A percentile compares a stretch with the other conserved stretches of the same genome.
phyloP scores from a whole-genome alignment of 2,329 filamentous ascomycete genomes.

The Hypomyces rosellus region DNA sequence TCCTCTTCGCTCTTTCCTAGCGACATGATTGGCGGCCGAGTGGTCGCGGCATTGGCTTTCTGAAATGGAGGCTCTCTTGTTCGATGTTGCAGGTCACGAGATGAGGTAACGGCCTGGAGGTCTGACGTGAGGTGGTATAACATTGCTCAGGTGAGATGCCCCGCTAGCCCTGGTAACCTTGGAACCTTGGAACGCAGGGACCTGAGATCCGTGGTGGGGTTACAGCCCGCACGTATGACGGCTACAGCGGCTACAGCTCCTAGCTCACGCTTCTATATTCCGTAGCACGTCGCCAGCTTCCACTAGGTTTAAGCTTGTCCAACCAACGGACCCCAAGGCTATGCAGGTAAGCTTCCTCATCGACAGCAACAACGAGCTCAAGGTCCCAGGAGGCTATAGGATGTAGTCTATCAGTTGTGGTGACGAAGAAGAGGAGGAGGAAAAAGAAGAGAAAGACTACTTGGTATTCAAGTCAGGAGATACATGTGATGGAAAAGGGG shows the following conservation, averaged over 20 bases:
- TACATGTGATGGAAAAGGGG: too few species aligned
- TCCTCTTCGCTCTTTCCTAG: neutral
- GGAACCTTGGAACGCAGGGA: constrained; percentile 51
- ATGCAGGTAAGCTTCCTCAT: too few species aligned
- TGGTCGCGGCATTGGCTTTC: neutral
- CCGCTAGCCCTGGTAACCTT: too few species aligned
- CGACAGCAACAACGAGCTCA: too few species aligned
- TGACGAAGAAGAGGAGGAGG: neutral
- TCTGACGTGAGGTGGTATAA: too few species aligned
- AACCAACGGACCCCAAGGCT: too few species aligned
- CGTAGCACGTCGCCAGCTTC: too few species aligned
- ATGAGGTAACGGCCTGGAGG: neutral
- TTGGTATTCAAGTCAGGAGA: neutral
- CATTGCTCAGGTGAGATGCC: too few species aligned
- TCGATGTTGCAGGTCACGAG: neutral
- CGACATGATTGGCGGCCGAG: neutral
- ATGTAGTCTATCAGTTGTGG: neutral
- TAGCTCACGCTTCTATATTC: too few species aligned
- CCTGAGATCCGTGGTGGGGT: constrained; percentile 54
- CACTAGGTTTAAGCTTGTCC: too few species aligned
- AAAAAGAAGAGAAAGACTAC: neutral
- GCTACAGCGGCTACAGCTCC: constrained; percentile 52
- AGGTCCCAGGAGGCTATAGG: too few species aligned
- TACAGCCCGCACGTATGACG: constrained; percentile 42
- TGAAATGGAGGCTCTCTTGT: neutral